Percentiles rank a stretch among this genome's conserved stretches.
These are phyloP conservation scores for Xylariaceae sp. DNA, from an alignment of 2,329 filamentous ascomycete species.

Conservation along the genomic window DNA sequence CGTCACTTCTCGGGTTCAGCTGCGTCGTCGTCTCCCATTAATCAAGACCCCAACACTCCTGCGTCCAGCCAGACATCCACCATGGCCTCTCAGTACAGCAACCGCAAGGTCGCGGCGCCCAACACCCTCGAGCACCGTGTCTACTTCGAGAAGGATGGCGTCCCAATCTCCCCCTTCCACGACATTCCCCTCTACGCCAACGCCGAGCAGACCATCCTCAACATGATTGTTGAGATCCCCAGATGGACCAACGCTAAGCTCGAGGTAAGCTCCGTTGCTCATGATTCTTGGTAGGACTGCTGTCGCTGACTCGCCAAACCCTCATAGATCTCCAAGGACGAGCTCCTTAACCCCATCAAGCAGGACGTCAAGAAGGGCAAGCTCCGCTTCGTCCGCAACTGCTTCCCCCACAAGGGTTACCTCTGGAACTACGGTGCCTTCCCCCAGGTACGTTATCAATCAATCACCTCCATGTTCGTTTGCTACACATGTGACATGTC, in stretches of 20 bases:
- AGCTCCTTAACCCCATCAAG: constrained; percentile 97
- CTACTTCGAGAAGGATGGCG: constrained; percentile 96
- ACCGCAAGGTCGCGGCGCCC: constrained; percentile 82
- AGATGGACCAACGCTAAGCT: constrained; percentile 99
- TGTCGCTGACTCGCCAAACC: constrained; percentile 12
- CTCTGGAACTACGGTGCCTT: constrained; percentile 99
- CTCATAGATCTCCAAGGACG: constrained; percentile 91
- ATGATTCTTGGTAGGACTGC: neutral
- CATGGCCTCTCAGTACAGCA: constrained; percentile 63
- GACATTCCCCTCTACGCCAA: constrained; percentile 98
- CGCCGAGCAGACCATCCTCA: constrained; percentile 87
- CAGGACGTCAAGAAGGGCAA: constrained; percentile 99
- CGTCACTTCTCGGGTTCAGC: constrained; percentile 45
- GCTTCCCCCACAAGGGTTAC: constrained; percentile 99
- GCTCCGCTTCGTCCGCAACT: constrained; percentile 98
- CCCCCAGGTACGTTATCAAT: constrained; percentile 65
- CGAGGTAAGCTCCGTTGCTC: constrained; percentile 61
- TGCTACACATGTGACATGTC: neutral
- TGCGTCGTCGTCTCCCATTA: constrained; percentile 23
- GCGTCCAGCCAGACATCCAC: constrained; percentile 30
- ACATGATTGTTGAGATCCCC: constrained; percentile 99
- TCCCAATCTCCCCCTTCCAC: constrained; percentile 92
- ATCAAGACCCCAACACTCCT: constrained; percentile 16
- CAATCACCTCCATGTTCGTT: constrained; percentile 5
- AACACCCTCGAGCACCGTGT: constrained; percentile 96